Base-by-base conservation (phyloP, 2,329 filamentous ascomycete genomes). In the Exophiala lecanii-corni region DNA sequence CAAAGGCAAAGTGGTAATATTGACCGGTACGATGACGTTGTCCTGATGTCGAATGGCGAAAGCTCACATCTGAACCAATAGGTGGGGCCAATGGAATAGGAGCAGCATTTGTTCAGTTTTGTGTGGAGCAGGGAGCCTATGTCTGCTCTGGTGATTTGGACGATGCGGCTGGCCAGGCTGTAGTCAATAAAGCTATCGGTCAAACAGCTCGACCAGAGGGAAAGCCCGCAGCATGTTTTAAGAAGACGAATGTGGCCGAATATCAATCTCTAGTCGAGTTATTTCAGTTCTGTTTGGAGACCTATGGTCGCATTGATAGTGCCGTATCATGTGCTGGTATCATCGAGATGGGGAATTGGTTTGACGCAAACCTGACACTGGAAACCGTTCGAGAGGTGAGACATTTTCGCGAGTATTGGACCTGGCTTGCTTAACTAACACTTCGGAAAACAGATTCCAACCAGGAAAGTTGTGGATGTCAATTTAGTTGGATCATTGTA, bases 271-370 rank as follows among this genome's bases (percentile, higher is more conserved):
- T 71, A 19, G 55, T 73, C 21, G 56, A 57, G 4, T 58, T 75
- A 3, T 76, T 75, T 51, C 63, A 71, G 12, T 46, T 60, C 3
- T 67, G 71, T 0, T 64, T 65, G 31, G 54, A 64, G 6, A 60
- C 57, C 3, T 68, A 69, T 43, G 66, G 67, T 3, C 60, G 57
- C 4, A 62, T 75, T 26, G 72, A 76, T 43, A 65, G 69, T 43
- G 72, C 70, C 2, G 62, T 73, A 13, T 66, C 67, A 3, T 69
- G 64, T 16, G 73, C 72, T 2, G 72, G 69, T 0, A 65, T 70
- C 3, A 59, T 62, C 18, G 71, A 73, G 47, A 61, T 63, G 3
- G 62, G 60, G 0, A 66, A 69, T 34, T 70, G 68, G 61, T 72
- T 72, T 45, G 69, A 71, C 33, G 64, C 65, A 2, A 56, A 57